Base-by-base conservation (phyloP, 345 rosid genomes). In the Geranium brycei region DNA sequence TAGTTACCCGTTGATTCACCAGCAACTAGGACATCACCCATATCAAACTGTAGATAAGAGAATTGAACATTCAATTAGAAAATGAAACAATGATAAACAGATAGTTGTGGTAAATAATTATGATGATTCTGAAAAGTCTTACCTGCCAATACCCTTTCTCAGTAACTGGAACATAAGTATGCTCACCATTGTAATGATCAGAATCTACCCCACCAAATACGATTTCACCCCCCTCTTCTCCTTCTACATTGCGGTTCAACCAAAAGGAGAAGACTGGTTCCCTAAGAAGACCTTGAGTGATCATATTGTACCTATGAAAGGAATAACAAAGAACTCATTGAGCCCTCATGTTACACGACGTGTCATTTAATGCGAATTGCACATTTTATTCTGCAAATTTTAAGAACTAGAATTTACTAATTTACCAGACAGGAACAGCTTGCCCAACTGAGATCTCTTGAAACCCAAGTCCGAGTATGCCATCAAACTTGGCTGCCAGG, bases 111-210 rank as follows among this genome's bases (percentile, higher is more conserved):
- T 30, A 59, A 31, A 55, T 11, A 59, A 31, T 55, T 11, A 59
- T 51, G 4, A 13, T 31, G 67, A 8, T 40, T 66, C 47, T 64
- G 59, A 61, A 35, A 4, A 30, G 47, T 51, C 66, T 35, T 68
- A 86, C 92, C 93, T 84, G 98, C 98, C 98, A 92, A 66, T 89
- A 92, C 63, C 98, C 98, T 74, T 87, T 86, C 68, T 60, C 81
- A 31, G 97, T 82, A 35, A 92, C 97, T 0, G 95, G 95, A 47
- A 92, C 98, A 74, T 77, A 83, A 32, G 96, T 92, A 71, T 92
- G 98, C 68, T 87, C 78, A 35, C 95, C 98, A 77, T 71, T 86
- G 67, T 65, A 87, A 67, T 87, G 98, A 64, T 77, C 80, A 40
- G 93, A 71, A 68, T 87, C 97, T 23, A 85, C 68, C 51, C 97